phyloP scores from a whole-genome alignment of 805 yeast genomes.

The Lipomyces anomalus region DNA sequence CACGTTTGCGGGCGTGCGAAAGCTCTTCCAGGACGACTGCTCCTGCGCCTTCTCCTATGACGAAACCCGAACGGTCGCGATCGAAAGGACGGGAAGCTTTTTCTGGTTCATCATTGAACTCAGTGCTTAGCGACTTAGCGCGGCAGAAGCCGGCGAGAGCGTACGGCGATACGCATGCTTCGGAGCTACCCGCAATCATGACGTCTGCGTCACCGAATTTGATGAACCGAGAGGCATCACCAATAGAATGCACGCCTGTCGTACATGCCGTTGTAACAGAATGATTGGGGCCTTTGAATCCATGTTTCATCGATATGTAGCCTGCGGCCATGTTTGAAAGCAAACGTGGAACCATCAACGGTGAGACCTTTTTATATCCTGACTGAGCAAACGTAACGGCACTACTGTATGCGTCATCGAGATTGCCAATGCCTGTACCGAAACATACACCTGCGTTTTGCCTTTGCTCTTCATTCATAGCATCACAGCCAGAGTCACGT shows the following conservation, averaged over 20 bases:
- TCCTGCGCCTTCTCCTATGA: constrained; percentile 90
- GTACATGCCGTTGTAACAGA: constrained; percentile 94
- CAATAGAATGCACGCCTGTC: constrained; percentile 88
- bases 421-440: constrained; percentile 90
- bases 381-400: constrained; percentile 42
- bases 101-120: constrained; percentile 54
- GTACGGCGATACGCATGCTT: constrained; percentile 77
- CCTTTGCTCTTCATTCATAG: constrained; percentile 31
- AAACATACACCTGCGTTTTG: constrained; percentile 63
- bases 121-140: constrained; percentile 70
- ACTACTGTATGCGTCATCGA: constrained; percentile 65
- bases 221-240: constrained; percentile 84
- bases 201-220: constrained; percentile 74
- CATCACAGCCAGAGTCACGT: constrained; percentile 53
- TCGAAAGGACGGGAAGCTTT: constrained; percentile 88
- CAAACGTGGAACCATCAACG: constrained; percentile 77
- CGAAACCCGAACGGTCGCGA: constrained; percentile 71
- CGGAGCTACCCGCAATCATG: constrained; percentile 93
- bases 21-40: constrained; percentile 68
- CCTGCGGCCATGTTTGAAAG: constrained; percentile 94
- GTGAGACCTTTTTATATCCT: constrained; percentile 70
- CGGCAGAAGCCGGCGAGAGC: constrained; percentile 88
- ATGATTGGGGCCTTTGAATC: constrained; percentile 79
- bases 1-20: constrained; percentile 65
- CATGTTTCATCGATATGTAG: constrained; percentile 70